Percentiles rank a stretch among this genome's conserved stretches.
These are phyloP conservation scores for Penicillium sp. DNA, from an alignment of 2,329 filamentous ascomycete genomes.

Conservation along the genomic window DNA sequence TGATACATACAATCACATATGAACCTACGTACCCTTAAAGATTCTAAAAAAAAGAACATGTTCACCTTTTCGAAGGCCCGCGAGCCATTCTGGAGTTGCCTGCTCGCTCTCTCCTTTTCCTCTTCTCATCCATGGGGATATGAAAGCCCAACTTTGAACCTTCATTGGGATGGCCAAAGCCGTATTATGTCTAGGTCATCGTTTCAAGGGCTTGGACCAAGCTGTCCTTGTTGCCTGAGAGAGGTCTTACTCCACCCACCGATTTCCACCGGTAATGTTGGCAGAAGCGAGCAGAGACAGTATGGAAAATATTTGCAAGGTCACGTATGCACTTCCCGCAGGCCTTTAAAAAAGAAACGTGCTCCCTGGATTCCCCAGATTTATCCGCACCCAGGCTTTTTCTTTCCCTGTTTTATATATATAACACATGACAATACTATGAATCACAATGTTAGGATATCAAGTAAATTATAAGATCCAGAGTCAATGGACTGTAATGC, in stretches of 20 bases:
- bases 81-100: not conserved
- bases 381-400: not conserved
- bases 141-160: not conserved
- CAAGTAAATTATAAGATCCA: not conserved
- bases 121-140: not conserved
- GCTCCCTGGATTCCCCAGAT: not conserved
- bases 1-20: too few relatives aligned
- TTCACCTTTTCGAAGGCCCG: too few relatives aligned
- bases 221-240: not conserved
- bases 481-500: slow-evolving; percentile 5
- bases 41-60: too few relatives aligned
- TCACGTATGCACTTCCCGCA: not conserved
- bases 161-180: not conserved
- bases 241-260: not conserved
- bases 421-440: not conserved
- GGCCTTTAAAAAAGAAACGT: not conserved
- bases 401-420: not conserved
- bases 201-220: not conserved
- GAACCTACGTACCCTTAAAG: too few relatives aligned
- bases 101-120: not conserved
- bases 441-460: not conserved
- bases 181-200: not conserved
- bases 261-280: not conserved
- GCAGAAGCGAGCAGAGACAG: not conserved
- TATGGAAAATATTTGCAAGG: not conserved